A percentile compares a stretch with the other conserved stretches of the same genome.
Conservation (phyloP, 257 asterid genomes). For the Ajuga chamaepitys region DNA sequence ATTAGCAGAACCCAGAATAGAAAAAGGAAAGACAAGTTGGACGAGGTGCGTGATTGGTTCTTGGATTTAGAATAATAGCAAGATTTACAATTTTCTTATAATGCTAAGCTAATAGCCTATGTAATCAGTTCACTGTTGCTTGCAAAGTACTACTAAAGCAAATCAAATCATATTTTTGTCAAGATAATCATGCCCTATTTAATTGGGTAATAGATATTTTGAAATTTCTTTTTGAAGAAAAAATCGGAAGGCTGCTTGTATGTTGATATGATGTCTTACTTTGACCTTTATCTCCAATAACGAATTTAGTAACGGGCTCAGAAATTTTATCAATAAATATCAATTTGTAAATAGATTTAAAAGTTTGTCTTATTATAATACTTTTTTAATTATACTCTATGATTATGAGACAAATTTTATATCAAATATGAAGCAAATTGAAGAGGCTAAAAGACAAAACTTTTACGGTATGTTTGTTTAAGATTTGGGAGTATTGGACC, state of each 20-base stretch:
- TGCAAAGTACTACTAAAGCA: background rate
- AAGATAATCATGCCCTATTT: background rate
- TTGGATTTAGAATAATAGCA: slow-evolving; percentile 13
- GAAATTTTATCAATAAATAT: too few relatives aligned
- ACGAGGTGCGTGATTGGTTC: slow-evolving; percentile 10
- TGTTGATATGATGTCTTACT: too few relatives aligned
- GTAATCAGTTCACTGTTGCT: slow-evolving; percentile 8
- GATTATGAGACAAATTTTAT: too few relatives aligned
- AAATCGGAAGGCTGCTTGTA: background rate
- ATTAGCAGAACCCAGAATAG: slow-evolving; percentile 1
- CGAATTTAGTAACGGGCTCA: too few relatives aligned
- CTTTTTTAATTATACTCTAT: too few relatives aligned
- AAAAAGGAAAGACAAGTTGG: slow-evolving; percentile 1
- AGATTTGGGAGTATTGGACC: too few relatives aligned
- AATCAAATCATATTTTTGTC: background rate
- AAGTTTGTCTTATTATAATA: too few relatives aligned
- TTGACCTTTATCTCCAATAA: too few relatives aligned
- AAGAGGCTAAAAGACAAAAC: too few relatives aligned
- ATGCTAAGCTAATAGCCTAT: background rate
- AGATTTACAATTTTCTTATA: background rate
- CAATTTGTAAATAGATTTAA: too few relatives aligned
- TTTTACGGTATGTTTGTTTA: too few relatives aligned
- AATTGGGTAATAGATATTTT: background rate
- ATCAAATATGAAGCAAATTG: too few relatives aligned
- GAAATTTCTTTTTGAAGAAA: background rate